Percentiles rank a stretch among this genome's conserved stretches.
phyloP scores from a whole-genome alignment of 1,139 yeast species.

The Geotrichum restrictum region DNA sequence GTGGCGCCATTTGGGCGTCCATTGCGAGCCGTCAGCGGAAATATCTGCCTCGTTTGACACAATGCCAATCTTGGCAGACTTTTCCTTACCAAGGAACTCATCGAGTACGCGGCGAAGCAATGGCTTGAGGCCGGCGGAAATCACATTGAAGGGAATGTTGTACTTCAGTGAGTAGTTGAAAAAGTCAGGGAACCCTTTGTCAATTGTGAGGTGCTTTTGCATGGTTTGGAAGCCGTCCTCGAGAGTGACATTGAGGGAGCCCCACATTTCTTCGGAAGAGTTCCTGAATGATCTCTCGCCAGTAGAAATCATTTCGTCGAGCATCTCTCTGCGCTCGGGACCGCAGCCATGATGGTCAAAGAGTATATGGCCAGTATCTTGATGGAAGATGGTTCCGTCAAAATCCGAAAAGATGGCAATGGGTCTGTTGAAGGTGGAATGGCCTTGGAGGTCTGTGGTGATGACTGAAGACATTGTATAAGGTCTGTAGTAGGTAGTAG shows the following conservation, averaged over 20 bases:
- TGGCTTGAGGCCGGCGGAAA: slow-evolving; percentile 66
- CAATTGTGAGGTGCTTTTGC: slow-evolving; percentile 52
- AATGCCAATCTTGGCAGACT: slow-evolving; percentile 53
- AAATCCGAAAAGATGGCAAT: slow-evolving; percentile 43
- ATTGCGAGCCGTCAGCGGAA: slow-evolving; percentile 42
- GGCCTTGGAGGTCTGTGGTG: slow-evolving; percentile 19
- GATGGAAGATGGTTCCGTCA: slow-evolving; percentile 46
- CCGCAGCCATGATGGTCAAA: slow-evolving; percentile 47
- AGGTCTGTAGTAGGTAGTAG: background rate
- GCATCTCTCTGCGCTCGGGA: slow-evolving; percentile 37
- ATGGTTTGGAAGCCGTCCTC: slow-evolving; percentile 56
- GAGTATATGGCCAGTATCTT: slow-evolving; percentile 46
- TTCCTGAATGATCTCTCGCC: slow-evolving; percentile 41
- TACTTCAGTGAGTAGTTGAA: slow-evolving; percentile 51
- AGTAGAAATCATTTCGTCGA: slow-evolving; percentile 40
- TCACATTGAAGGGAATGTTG: slow-evolving; percentile 57
- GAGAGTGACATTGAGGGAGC: slow-evolving; percentile 42
- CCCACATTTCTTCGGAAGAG: slow-evolving; percentile 46
- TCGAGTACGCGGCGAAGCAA: slow-evolving; percentile 56
- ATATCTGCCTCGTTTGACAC: slow-evolving; percentile 56
- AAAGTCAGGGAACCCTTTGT: slow-evolving; percentile 56
- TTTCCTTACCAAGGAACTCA: slow-evolving; percentile 55
- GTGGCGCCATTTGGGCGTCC: slow-evolving; percentile 61
- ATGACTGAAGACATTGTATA: slow-evolving; percentile 4
- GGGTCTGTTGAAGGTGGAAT: slow-evolving; percentile 27